A percentile compares a stretch with the other conserved stretches of the same genome.
Evolutionary conservation across 768 basidiomycete species (phyloP).

Genomic region (Russula virescens): DNA sequence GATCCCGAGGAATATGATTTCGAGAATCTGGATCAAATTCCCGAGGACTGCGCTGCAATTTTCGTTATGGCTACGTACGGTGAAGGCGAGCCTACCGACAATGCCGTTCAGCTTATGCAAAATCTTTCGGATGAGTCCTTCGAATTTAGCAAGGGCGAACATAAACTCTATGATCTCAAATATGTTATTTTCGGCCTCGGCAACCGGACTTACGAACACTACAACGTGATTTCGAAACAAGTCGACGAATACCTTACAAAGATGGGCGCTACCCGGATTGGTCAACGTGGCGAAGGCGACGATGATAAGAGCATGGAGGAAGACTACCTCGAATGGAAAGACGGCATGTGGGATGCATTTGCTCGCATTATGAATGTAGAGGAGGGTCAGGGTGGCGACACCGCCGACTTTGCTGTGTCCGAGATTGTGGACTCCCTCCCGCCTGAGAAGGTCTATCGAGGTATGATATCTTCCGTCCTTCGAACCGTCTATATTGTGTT

Average conservation of each 20-base stretch:
- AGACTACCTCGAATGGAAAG: constrained; percentile 99
- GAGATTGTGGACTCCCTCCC: constrained; percentile 66
- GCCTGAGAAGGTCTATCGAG: constrained; percentile 88
- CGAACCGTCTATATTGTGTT: neutral
- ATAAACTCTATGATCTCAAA: constrained; percentile 74
- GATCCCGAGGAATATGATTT: constrained; percentile 99
- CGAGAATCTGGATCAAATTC: constrained; percentile 87
- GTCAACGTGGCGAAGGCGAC: constrained; percentile 91
- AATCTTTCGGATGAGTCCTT: constrained; percentile 83
- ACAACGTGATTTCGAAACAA: constrained; percentile 81
- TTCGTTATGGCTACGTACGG: constrained; percentile 99
- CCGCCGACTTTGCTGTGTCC: constrained; percentile 87
- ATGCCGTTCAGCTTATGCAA: constrained; percentile 91
- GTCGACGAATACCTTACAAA: constrained; percentile 68
- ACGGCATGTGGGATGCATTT: constrained; percentile 92
- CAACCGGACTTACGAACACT: constrained; percentile 93
- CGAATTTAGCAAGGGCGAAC: constrained; percentile 77
- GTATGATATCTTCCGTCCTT: constrained; percentile 37
- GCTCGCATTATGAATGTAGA: constrained; percentile 80
- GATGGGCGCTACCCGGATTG: constrained; percentile 82
- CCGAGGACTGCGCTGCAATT: constrained; percentile 81
- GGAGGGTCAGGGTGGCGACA: constrained; percentile 94
- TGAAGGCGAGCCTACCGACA: constrained; percentile 98
- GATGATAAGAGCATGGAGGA: constrained; percentile 99
- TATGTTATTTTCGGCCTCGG: constrained; percentile 95